These are phyloP conservation scores for Agrocybe pediades DNA, from an alignment of 768 basidiomycete species.

Conservation along the genomic window DNA sequence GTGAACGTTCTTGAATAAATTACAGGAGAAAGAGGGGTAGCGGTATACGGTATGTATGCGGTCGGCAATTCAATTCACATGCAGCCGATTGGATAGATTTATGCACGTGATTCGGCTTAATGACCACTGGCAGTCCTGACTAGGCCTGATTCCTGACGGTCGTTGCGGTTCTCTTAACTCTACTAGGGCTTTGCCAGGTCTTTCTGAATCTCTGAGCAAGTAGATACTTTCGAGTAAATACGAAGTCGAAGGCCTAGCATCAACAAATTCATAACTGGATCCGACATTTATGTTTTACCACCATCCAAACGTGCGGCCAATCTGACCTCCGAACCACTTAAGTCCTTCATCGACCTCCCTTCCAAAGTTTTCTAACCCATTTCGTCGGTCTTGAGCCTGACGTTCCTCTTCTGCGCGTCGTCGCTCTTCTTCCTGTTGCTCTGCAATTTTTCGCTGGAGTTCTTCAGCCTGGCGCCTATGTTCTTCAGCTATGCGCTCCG, in stretches of 20 bases:
- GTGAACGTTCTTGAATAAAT: too few species aligned
- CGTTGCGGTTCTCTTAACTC: too few species aligned
- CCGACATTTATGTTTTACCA: neutral
- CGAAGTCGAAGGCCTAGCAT: neutral
- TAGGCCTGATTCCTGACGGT: too few species aligned
- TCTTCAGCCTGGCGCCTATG: neutral
- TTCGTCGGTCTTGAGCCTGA: neutral
- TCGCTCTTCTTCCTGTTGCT: neutral
- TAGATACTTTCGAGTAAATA: too few species aligned
- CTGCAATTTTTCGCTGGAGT: neutral
- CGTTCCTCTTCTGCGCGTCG: neutral
- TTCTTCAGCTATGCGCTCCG: constrained; percentile 8
- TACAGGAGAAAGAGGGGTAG: constrained; percentile 5
- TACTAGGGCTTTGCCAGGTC: too few species aligned
- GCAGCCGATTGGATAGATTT: constrained; percentile 9
- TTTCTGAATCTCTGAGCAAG: too few species aligned
- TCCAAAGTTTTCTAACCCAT: neutral
- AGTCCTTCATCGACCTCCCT: neutral
- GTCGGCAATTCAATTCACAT: constrained; percentile 24
- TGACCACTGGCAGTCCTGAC: too few species aligned
- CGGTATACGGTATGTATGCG: neutral
- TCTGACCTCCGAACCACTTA: neutral
- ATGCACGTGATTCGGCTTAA: neutral
- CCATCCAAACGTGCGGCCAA: neutral
- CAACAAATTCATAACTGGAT: neutral